These are phyloP conservation scores for Triangularia setosa DNA, from an alignment of 2,329 filamentous ascomycete species.

Conservation along the genomic window DNA sequence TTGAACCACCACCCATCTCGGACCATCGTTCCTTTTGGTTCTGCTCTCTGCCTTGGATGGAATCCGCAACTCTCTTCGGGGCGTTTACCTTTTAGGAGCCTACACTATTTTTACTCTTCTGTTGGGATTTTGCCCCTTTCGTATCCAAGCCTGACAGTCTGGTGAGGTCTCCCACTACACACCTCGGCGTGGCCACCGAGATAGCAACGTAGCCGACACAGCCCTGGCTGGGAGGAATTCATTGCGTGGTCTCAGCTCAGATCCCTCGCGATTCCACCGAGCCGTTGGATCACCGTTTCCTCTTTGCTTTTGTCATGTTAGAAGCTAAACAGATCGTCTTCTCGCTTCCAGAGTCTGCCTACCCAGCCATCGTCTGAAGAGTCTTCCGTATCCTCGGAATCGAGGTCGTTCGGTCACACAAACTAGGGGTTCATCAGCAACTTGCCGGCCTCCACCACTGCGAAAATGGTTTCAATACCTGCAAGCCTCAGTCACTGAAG, in stretches of 20 bases:
- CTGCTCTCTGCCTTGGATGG: neutral
- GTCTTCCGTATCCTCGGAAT: neutral
- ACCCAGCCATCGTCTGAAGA: neutral
- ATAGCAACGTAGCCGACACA: neutral
- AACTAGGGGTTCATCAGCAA: constrained; percentile 7
- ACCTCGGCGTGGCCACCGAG: neutral
- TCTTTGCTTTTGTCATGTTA: neutral
- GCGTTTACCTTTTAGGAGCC: neutral
- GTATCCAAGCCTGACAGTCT: neutral
- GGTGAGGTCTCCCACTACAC: neutral
- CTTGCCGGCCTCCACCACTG: neutral
- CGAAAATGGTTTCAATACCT: neutral
- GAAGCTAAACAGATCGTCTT: neutral
- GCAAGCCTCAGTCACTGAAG: constrained; percentile 7
- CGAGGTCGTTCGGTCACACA: constrained; percentile 9
- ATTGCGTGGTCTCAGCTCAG: neutral
- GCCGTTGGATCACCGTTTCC: neutral
- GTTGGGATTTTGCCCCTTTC: neutral
- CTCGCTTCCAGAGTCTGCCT: no score
- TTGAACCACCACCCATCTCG: neutral
- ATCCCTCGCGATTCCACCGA: neutral
- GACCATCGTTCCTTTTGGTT: neutral
- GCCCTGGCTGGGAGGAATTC: neutral
- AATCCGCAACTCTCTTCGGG: no score
- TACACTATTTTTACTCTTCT: neutral